Evolutionary conservation across 495 filamentous ascomycete genomes (phyloP), one percentile per base, ranked within the genome.

Genomic region (Hyaloscypha variabilis): DNA sequence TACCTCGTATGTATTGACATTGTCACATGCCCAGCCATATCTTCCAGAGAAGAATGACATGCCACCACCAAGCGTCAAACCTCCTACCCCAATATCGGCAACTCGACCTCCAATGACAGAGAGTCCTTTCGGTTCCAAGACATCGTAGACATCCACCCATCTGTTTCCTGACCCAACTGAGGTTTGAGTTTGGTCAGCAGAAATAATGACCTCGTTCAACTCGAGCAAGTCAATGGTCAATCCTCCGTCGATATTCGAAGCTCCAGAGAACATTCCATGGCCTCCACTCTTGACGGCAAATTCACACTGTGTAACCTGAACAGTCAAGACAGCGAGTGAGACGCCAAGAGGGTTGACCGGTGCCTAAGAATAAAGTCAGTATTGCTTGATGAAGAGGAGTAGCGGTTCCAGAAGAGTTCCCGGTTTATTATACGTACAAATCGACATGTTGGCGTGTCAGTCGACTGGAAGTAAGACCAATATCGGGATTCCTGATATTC

Each of bases 281-380:
- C 86, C 85, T 19, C 84, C 85, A 55, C 77, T 75, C 26, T 80
- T 78, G 39, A 87, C 78, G 8, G 79, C 77, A 65, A 87, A 87
- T 8, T 76, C 61, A 25, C 80, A 76, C 34, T 79, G 36, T 5
- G 69, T 30, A 19, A 46, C 39, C 17, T 70, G 73, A 8, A 81
- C 64, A 6, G 76, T 58, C 11, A 71, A 55, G 19, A 86, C 53
- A 3, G 75, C 71, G 1, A 46, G 50, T 1, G 83, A 78, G 8
- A 85, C 78, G 21, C 83, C 75, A 0, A 58, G 11, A 3, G 77
- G 61, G 2, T 36, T 72, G 2, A 52, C 57, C 3, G 82, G 81
- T 11, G 77, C 17, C 31, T 34, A 3, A 34, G 6, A 13, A 3
- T 34, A 3, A 13, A 34, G 31, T 34, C 13, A 34, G 31, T 13